phyloP scores from a whole-genome alignment of 2,329 filamentous ascomycete species.

The Aspergillus nomiae region DNA sequence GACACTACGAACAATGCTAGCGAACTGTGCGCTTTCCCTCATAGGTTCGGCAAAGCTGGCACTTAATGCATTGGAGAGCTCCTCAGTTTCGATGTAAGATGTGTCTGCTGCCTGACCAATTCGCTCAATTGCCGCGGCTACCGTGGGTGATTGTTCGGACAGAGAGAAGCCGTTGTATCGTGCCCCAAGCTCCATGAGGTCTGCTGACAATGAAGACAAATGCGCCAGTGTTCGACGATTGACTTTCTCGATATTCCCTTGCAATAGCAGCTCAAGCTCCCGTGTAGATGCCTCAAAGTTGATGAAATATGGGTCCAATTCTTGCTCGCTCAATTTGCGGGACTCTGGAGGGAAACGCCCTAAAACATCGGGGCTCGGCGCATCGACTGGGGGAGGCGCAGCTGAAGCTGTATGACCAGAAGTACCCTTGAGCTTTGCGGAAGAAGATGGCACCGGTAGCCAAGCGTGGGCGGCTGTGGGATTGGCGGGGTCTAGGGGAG shows the following conservation, averaged over 20 bases:
- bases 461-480: slow-evolving; percentile 83
- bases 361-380: slow-evolving; percentile 64
- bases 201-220: slow-evolving; percentile 77
- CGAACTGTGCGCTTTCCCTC: slow-evolving; percentile 96
- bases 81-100: slow-evolving; percentile 93
- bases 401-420: slow-evolving; percentile 27
- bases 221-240: slow-evolving; percentile 88
- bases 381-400: slow-evolving; percentile 54
- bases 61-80: slow-evolving; percentile 82
- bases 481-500: slow-evolving; percentile 93
- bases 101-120: slow-evolving; percentile 93
- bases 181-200: slow-evolving; percentile 91
- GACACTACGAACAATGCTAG: slow-evolving; percentile 86
- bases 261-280: slow-evolving; percentile 83
- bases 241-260: slow-evolving; percentile 94
- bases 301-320: slow-evolving; percentile 94
- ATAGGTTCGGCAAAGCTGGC: slow-evolving; percentile 96
- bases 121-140: slow-evolving; percentile 90
- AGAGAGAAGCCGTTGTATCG: slow-evolving; percentile 95
- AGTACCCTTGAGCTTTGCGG: slow-evolving; percentile 75
- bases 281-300: slow-evolving; percentile 90
- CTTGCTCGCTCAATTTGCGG: slow-evolving; percentile 77
- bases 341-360: slow-evolving; percentile 81
- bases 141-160: slow-evolving; percentile 83
- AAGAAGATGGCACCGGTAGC: slow-evolving; percentile 81